phyloP scores from a whole-genome alignment of 1,284 basidiomycete species.

The Chiua sp. region DNA sequence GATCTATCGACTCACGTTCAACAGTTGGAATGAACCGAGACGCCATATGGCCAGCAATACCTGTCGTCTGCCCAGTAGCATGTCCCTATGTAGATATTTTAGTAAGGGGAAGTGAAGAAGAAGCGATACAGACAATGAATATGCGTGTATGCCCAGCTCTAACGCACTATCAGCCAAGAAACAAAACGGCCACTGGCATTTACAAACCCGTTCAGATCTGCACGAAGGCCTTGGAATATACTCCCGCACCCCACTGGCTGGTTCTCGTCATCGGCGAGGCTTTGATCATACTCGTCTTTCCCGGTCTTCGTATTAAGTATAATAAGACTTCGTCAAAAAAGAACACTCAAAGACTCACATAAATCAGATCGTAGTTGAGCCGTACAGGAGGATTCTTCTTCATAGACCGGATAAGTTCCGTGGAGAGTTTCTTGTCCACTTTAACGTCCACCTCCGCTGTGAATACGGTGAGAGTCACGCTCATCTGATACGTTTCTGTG shows the following conservation, averaged over 20 bases:
- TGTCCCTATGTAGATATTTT: constrained; percentile 57
- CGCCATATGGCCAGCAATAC: constrained; percentile 91
- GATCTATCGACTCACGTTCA: constrained; percentile 93
- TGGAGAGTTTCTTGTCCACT: constrained; percentile 73
- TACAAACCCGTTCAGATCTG: constrained; percentile 79
- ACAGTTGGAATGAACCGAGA: constrained; percentile 97
- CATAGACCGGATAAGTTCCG: constrained; percentile 89
- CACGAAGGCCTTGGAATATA: constrained; percentile 86
- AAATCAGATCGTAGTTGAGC: constrained; percentile 87
- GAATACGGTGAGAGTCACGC: constrained; percentile 83
- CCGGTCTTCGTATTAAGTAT: constrained; percentile 62
- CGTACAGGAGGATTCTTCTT: constrained; percentile 92
- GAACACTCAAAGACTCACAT: constrained; percentile 52
- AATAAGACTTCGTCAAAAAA: constrained; percentile 2
- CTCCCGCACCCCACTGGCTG: constrained; percentile 67
- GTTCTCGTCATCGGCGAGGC: constrained; percentile 67
- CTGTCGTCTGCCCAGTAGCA: constrained; percentile 91
- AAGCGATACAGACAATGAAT: constrained; percentile 66
- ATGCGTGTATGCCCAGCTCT: constrained; percentile 72
- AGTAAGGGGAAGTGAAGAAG: neutral
- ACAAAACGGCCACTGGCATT: constrained; percentile 1
- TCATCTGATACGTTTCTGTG: constrained; percentile 60
- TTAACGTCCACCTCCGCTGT: constrained; percentile 82
- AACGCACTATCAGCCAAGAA: constrained; percentile 15
- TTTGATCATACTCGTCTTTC: constrained; percentile 87